Evolutionary conservation across 345 rosid species (phyloP).

Genomic region (Euphorbia pulcherrima): DNA sequence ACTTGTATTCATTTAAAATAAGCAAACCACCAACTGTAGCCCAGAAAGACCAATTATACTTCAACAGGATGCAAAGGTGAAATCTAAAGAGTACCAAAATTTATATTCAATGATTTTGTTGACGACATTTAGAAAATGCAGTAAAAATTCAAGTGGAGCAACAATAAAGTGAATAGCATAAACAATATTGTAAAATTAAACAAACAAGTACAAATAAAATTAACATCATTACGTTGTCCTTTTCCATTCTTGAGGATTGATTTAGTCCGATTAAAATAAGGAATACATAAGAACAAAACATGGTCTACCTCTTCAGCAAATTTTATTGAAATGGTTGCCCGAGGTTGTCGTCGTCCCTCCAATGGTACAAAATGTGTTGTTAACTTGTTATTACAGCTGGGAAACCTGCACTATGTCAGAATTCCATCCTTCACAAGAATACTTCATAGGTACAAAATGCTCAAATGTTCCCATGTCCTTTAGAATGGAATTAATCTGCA

Average conservation of each 20-base stretch:
- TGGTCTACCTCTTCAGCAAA: conserved; percentile 84
- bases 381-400: conserved; percentile 95
- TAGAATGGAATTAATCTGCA: conserved; percentile 86
- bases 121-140: too few species aligned
- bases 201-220: background rate
- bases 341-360: conserved; percentile 93
- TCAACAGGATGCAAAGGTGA: background rate
- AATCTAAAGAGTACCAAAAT: too few species aligned
- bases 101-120: too few species aligned
- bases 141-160: background rate
- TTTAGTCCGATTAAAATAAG: background rate
- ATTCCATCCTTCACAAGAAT: conserved; percentile 57
- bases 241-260: background rate
- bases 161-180: too few species aligned
- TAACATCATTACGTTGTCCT: too few species aligned
- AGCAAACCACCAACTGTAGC: too few species aligned
- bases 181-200: too few species aligned
- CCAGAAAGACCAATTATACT: too few species aligned
- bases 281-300: background rate
- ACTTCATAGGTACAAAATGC: conserved; percentile 60
- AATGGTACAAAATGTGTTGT: conserved; percentile 97
- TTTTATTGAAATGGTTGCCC: conserved; percentile 94
- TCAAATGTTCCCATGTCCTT: conserved; percentile 99
- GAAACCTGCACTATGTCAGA: conserved; percentile 83
- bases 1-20: background rate